Evolutionary conservation across 2,329 filamentous ascomycete species (phyloP), one percentile per base, ranked within the genome.

Genomic region (Fusarium pininemorale): DNA sequence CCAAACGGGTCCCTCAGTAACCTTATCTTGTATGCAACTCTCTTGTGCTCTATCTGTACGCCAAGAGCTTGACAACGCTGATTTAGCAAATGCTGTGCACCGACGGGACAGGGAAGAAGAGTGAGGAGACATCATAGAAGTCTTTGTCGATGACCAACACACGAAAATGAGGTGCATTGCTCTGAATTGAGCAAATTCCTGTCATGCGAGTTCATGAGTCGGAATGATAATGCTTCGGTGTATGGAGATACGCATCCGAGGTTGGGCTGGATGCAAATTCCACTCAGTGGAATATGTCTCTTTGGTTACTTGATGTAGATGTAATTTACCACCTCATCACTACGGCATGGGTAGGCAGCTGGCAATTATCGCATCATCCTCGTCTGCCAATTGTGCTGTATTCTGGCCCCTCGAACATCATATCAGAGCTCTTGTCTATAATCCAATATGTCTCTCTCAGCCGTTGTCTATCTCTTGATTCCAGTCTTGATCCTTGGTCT

Each of bases 391-490:
- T 20, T 26, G 11, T 26, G 16, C 42, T 20, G 5, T 5, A 26
- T 26, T 26, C 4, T 5, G n/a, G n/a, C n/a, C n/a, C n/a, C n/a
- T n/a, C n/a, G 24, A 45, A 20, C 0, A 26, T 26, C 42, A 4
- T 16, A 20, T 9, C 24, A 13, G 6, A 45, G 9, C 6, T 48
- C 2, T n/a, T 11, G 3, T 11, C 26, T 11, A 4, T n/a, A 24
- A 51, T 9, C 47, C 13, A 30, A 7, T 2, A 51, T 51, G 48
- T 16, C 20, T 16, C 16, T 30, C 22, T 51, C n/a, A 20, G 1
- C 3, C 6, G 9, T 4, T 6, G 9, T 35, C 30, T 35, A 51
- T 24, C 48, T 51, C 7, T 51, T 51, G 15, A 35, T 51, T 51
- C 30, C 22, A 35, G 9, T 13, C 5, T 13, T 51, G 30, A 14